phyloP scores from a whole-genome alignment of 495 filamentous ascomycete genomes.

The Penicillium subrubescens region DNA sequence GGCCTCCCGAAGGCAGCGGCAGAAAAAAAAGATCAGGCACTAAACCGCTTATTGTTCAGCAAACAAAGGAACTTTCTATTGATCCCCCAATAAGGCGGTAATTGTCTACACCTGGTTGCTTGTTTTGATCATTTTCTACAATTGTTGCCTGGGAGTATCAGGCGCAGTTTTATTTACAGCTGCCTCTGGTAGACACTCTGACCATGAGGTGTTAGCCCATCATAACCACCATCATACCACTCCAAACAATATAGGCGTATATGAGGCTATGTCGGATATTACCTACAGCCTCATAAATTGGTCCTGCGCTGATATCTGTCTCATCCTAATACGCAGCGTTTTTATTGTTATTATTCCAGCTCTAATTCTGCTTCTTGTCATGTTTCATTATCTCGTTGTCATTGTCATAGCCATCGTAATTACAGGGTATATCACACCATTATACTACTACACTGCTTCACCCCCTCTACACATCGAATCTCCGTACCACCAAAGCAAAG shows the following conservation, averaged over 20 bases:
- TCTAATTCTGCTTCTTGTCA: not conserved
- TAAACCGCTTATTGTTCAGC: not conserved
- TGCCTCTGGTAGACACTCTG: no score
- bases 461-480: not conserved
- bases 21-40: not conserved
- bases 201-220: no score
- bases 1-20: constrained; percentile 4
- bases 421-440: not conserved
- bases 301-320: not conserved
- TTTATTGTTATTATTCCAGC: no score
- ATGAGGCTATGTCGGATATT: not conserved
- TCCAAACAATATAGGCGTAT: no score
- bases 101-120: not conserved
- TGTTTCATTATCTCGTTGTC: not conserved
- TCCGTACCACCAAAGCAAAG: not conserved
- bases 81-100: not conserved
- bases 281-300: not conserved
- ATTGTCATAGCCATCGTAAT: constrained; percentile 6
- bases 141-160: not conserved
- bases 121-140: not conserved
- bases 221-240: no score
- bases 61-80: not conserved
- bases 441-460: not conserved
- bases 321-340: not conserved
- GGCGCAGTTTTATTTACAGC: not conserved